Conservation (phyloP, 805 yeast genomes). For the Candida nonsorbophila region DNA sequence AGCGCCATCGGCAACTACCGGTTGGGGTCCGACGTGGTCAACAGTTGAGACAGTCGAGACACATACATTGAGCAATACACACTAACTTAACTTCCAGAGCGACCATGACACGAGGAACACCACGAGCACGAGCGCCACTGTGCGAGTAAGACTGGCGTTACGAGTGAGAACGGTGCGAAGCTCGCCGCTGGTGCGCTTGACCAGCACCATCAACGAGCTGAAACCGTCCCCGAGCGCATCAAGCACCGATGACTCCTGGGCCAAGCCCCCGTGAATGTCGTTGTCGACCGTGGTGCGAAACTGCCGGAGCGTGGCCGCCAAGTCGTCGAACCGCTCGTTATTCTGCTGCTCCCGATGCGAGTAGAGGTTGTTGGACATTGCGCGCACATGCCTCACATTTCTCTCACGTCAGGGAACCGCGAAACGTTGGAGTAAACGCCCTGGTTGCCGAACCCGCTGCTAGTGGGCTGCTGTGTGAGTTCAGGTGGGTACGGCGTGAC, state of each 20-base stretch:
- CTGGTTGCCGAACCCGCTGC: conserved; percentile 36
- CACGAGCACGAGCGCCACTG: conserved; percentile 28
- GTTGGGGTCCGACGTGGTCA: conserved; percentile 73
- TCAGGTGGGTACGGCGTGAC: background rate
- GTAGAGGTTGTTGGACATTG: conserved; percentile 26
- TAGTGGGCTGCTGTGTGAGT: conserved; percentile 36
- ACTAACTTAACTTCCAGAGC: conserved; percentile 26
- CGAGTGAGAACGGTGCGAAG: conserved; percentile 35
- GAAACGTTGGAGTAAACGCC: background rate
- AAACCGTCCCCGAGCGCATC: conserved; percentile 36
- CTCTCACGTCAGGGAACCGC: background rate
- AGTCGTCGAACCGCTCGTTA: conserved; percentile 37
- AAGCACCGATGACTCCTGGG: conserved; percentile 34
- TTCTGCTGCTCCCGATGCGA: conserved; percentile 39
- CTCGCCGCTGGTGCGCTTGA: conserved; percentile 36
- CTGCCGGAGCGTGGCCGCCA: conserved; percentile 38
- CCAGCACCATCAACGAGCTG: conserved; percentile 30
- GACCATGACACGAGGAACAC: conserved; percentile 34
- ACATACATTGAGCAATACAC: no score
- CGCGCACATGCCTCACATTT: background rate
- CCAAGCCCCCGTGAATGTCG: conserved; percentile 37
- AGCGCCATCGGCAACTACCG: conserved; percentile 85
- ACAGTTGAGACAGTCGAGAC: no score
- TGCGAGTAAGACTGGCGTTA: conserved; percentile 35
- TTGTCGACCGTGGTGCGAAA: conserved; percentile 37